These are phyloP conservation scores for Stylosanthes scabra DNA, from an alignment of 331 rosid genomes.

Conservation along the genomic window DNA sequence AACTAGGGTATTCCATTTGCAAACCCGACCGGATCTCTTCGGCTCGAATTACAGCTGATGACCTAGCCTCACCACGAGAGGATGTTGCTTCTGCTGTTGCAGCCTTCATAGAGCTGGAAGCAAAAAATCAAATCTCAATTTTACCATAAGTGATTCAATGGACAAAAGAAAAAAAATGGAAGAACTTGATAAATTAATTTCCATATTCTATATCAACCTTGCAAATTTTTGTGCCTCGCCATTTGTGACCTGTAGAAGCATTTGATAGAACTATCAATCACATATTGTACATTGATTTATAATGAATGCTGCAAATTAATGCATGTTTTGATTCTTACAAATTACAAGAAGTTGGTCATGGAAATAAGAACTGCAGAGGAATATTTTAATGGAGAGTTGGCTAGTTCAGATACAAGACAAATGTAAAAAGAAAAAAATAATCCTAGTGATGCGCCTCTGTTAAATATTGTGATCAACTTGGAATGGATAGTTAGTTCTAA, in stretches of 20 bases:
- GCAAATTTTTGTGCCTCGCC: constrained; percentile 52
- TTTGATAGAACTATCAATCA: constrained; percentile 34
- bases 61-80: constrained; percentile 71
- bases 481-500: too few relatives aligned
- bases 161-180: background rate
- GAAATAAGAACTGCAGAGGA: background rate
- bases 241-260: constrained; percentile 52
- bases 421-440: background rate
- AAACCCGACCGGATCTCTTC: constrained; percentile 63
- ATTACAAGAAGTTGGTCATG: background rate
- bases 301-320: constrained; percentile 18
- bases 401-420: background rate
- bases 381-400: background rate
- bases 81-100: constrained; percentile 53
- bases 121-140: constrained; percentile 18
- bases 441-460: too few relatives aligned
- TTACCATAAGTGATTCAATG: constrained; percentile 29
- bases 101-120: constrained; percentile 55
- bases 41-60: constrained; percentile 82
- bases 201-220: constrained; percentile 55
- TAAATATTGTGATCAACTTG: too few relatives aligned
- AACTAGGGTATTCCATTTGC: constrained; percentile 65
- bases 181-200: constrained; percentile 11
- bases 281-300: constrained; percentile 4
- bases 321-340: constrained; percentile 9